A percentile compares a stretch with the other conserved stretches of the same genome.
Evolutionary conservation across 345 rosid species (phyloP).

Genomic region (Corchorus capsularis): DNA sequence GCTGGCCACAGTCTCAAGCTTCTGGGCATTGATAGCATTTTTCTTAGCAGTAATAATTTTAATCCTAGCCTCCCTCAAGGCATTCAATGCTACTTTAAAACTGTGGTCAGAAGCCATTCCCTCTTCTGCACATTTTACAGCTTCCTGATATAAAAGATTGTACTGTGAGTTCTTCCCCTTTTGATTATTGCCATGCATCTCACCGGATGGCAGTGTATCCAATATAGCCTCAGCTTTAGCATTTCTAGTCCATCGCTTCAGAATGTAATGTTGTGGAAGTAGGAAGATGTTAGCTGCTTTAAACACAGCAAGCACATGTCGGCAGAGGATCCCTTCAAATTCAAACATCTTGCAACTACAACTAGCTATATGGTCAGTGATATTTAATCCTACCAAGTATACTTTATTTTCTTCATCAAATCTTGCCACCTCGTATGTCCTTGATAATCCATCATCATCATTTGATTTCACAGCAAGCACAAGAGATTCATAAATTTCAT

Average conservation of each 20-base stretch:
- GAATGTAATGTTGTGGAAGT: slow-evolving; percentile 34
- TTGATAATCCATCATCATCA: slow-evolving; percentile 20
- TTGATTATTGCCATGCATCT: slow-evolving; percentile 16
- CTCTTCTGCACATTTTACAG: slow-evolving; percentile 34
- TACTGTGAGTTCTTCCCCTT: slow-evolving; percentile 27
- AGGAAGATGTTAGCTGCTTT: slow-evolving; percentile 25
- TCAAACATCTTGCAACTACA: slow-evolving; percentile 39
- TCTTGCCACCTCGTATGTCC: slow-evolving; percentile 30
- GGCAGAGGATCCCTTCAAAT: slow-evolving; percentile 37
- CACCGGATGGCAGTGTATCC: slow-evolving; percentile 21
- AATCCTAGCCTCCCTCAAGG: slow-evolving; percentile 34
- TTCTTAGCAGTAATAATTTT: slow-evolving; percentile 32
- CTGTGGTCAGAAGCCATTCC: slow-evolving; percentile 35
- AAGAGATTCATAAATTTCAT: slow-evolving; percentile 39
- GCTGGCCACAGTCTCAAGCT: slow-evolving; percentile 23
- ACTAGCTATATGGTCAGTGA: slow-evolving; percentile 26
- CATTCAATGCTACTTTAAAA: slow-evolving; percentile 30
- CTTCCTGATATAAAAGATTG: slow-evolving; percentile 35
- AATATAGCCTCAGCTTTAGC: slow-evolving; percentile 29
- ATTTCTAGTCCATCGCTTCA: slow-evolving; percentile 34
- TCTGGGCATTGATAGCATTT: slow-evolving; percentile 26
- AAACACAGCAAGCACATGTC: slow-evolving; percentile 35
- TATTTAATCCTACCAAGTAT: slow-evolving; percentile 21
- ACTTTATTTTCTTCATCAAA: slow-evolving; percentile 32
- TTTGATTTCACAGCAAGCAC: slow-evolving; percentile 29